Percentiles rank a stretch among this genome's conserved stretches.
These are phyloP conservation scores for Mycena indigotica DNA, from an alignment of 768 basidiomycete genomes.

Conservation along the genomic window DNA sequence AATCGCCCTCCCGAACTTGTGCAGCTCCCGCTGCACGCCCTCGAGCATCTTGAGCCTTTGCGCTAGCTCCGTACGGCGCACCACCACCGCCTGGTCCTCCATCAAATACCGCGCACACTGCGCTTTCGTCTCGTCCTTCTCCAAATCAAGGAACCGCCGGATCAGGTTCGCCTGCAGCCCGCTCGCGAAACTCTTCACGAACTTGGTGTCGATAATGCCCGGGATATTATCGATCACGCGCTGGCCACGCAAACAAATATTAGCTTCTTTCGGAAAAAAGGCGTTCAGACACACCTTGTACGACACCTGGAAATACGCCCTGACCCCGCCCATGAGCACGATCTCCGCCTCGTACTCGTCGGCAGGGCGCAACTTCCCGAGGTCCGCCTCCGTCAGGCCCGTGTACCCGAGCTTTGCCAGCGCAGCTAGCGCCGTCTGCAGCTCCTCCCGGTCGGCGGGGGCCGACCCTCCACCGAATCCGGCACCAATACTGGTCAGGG, in stretches of 20 bases:
- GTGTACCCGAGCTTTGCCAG: constrained; percentile 21
- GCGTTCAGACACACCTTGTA: background rate
- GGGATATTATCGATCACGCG: constrained; percentile 38
- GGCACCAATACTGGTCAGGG: too few relatives aligned
- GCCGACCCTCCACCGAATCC: too few relatives aligned
- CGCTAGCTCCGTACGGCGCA: constrained; percentile 29
- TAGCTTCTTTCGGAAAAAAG: too few relatives aligned
- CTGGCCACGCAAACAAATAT: constrained; percentile 23
- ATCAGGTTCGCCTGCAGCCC: constrained; percentile 22
- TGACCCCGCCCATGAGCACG: constrained; percentile 31
- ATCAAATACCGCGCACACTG: constrained; percentile 37
- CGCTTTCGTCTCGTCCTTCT: constrained; percentile 16
- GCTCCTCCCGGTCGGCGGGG: background rate
- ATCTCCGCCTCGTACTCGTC: constrained; percentile 34
- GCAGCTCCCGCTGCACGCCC: constrained; percentile 33
- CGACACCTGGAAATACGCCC: constrained; percentile 34
- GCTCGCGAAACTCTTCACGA: constrained; percentile 21
- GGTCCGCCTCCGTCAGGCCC: constrained; percentile 17
- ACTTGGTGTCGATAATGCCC: constrained; percentile 17
- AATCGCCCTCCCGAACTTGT: constrained; percentile 33
- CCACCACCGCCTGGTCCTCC: constrained; percentile 37
- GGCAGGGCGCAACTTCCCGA: constrained; percentile 21
- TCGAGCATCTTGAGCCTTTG: constrained; percentile 29
- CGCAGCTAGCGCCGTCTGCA: constrained; percentile 15
- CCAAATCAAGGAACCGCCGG: constrained; percentile 25